Evolutionary conservation across 176 grass and related monocot species (phyloP).

Genomic region (Thalia dealbata): DNA sequence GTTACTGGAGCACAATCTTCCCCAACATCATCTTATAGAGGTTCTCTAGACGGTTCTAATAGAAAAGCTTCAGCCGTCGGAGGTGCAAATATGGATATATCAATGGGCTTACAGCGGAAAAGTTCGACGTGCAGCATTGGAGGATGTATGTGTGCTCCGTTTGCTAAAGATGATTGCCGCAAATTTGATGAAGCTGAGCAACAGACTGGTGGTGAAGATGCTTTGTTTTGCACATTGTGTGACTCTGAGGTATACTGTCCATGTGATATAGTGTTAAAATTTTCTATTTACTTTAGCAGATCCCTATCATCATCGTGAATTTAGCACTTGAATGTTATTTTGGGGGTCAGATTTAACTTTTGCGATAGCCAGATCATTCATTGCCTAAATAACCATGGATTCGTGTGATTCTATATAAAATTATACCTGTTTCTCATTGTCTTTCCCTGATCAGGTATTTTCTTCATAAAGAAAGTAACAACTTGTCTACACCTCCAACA

Average conservation of each 20-base stretch:
- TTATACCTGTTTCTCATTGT: too few species aligned
- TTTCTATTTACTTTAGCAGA: background rate
- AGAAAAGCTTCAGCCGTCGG: slow-evolving; percentile 37
- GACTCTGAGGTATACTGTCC: slow-evolving; percentile 73
- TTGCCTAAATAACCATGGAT: too few species aligned
- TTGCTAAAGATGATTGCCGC: slow-evolving; percentile 81
- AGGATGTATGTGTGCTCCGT: slow-evolving; percentile 66
- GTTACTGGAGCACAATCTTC: slow-evolving; percentile 39
- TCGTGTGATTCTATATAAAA: too few species aligned
- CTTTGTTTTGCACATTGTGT: slow-evolving; percentile 94
- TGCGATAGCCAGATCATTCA: too few species aligned
- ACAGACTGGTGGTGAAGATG: slow-evolving; percentile 61
- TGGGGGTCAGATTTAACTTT: too few species aligned
- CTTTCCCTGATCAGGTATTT: too few species aligned
- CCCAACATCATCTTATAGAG: slow-evolving; percentile 54
- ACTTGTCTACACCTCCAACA: too few species aligned
- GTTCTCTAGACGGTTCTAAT: slow-evolving; percentile 64
- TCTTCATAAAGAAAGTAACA: too few species aligned
- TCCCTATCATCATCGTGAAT: background rate
- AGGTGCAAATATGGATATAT: slow-evolving; percentile 28
- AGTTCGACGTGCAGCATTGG: slow-evolving; percentile 53
- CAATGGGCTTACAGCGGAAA: slow-evolving; percentile 31
- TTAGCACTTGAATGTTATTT: too few species aligned
- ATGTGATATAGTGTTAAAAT: background rate
- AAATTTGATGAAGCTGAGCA: slow-evolving; percentile 67